Base-by-base conservation (phyloP, 2,329 filamentous ascomycete genomes). In the Dactylellina leptospora region DNA sequence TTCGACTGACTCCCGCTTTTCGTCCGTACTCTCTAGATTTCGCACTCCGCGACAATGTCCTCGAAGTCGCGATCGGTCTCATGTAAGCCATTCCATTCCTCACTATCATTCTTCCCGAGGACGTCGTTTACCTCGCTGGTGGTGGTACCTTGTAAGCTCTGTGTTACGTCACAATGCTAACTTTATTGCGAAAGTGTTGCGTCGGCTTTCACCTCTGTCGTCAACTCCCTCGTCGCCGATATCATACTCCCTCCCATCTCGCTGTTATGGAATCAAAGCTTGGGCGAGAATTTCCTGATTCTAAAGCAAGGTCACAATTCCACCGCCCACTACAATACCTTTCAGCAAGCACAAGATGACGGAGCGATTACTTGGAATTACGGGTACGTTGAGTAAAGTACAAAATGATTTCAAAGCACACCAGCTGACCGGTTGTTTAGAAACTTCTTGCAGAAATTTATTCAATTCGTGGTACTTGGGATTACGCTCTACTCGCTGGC, bases 211-310 rank as follows among this genome's bases (percentile, higher is more conserved):
- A 91, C 88, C 2, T 83, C 86, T 62, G 83, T 91, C 48, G 87
- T 90, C 63, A 90, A 88, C 64, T 89, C 86, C 6, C 88, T 91
- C 77, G 88, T 91, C 58, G 86, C 84, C 72, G 88, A 90, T 75
- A 85, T 91, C 30, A 80, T 91, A 47, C 84, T 91, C 73, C 90
- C 89, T 3, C 83, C 89, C 0, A 81, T 92, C 25, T 89, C 88
- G 1, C 80, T 91, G 42, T 80, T 92, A 20, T 84, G 90, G 62
- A 85, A 88, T 76, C 85, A 85, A 74, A 91, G 91, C 77, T 84
- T 92, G 76, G 87, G 90, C 76, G 86, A 90, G 80, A 90, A 90
- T 78, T 92, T 92, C 78, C 85, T 88, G 0, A 85, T 90, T 4
- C 79, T 91, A 25, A 83, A 82, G 36, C 77, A 81, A 0, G 89